Percentiles rank a stretch among this genome's conserved stretches.
Conservation (phyloP, 2,329 filamentous ascomycete genomes). For the Nemania serpens region DNA sequence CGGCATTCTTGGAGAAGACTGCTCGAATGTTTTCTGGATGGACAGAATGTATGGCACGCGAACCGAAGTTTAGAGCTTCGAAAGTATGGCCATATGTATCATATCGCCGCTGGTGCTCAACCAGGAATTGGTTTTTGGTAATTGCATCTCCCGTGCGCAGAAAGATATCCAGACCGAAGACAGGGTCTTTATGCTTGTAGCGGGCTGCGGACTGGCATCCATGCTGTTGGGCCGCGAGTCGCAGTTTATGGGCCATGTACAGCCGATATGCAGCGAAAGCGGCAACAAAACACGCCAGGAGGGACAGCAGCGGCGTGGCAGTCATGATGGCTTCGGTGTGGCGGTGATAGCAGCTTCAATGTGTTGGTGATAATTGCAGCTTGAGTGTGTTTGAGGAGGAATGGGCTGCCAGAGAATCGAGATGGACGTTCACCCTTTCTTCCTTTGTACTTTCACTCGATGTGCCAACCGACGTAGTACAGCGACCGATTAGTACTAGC, state of each 20-base stretch:
- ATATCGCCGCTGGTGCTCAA: slow-evolving; percentile 33
- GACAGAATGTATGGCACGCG: slow-evolving; percentile 29
- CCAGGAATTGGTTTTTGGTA: slow-evolving; percentile 32
- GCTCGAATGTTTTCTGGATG: slow-evolving; percentile 32
- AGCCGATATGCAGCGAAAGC: slow-evolving; percentile 31
- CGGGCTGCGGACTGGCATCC: slow-evolving; percentile 29
- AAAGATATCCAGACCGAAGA: slow-evolving; percentile 33
- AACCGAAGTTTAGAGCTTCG: slow-evolving; percentile 31
- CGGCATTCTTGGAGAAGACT: slow-evolving; percentile 33
- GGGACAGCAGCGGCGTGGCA: slow-evolving; percentile 26
- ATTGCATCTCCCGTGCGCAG: slow-evolving; percentile 31
- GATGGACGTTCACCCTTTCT: no score
- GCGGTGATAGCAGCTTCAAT: slow-evolving; percentile 13
- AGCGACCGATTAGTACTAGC: no score
- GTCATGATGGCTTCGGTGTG: slow-evolving; percentile 29
- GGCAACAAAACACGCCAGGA: slow-evolving; percentile 27
- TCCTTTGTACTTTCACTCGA: no score
- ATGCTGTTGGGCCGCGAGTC: slow-evolving; percentile 30
- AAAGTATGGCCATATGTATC: slow-evolving; percentile 28
- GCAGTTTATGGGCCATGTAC: slow-evolving; percentile 28
- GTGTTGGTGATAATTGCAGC: slow-evolving; percentile 4
- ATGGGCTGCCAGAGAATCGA: no score
- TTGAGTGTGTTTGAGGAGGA: no score
- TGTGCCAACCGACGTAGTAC: no score
- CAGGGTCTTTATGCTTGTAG: slow-evolving; percentile 33